Percentiles rank a stretch among this genome's conserved stretches.
phyloP scores from a whole-genome alignment of 2,329 filamentous ascomycete genomes.

The Aspergillus luchuensis region DNA sequence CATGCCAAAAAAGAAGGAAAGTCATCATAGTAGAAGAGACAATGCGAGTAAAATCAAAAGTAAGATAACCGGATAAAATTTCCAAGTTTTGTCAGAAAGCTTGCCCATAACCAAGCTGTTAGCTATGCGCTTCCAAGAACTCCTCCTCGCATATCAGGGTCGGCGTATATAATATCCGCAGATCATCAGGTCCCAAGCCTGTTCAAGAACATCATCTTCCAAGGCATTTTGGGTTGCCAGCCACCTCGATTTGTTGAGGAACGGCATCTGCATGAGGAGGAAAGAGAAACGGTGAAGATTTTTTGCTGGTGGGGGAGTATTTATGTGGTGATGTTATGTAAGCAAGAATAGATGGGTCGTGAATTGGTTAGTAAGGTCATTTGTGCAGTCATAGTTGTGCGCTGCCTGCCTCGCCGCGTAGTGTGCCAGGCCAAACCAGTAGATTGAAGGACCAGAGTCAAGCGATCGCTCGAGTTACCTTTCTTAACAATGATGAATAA shows the following conservation, averaged over 20 bases:
- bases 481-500: neutral
- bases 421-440: neutral
- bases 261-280: neutral
- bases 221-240: neutral
- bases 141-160: neutral
- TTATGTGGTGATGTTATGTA: conserved; percentile 3
- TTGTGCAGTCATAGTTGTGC: neutral
- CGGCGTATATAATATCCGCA: neutral
- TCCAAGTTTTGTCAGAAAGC: neutral
- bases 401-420: neutral
- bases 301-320: neutral
- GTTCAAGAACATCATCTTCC: neutral
- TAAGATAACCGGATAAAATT: neutral
- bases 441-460: neutral
- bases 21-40: conserved; percentile 30
- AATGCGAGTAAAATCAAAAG: neutral
- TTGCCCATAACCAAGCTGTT: neutral
- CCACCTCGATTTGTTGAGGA: neutral
- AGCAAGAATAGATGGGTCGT: neutral
- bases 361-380: neutral
- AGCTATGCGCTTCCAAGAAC: neutral
- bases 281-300: neutral
- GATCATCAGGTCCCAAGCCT: neutral
- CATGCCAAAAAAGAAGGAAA: conserved; percentile 27
- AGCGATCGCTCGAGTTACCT: neutral